Evolutionary conservation across 768 basidiomycete genomes (phyloP).

Genomic region (Lentinula edodes): DNA sequence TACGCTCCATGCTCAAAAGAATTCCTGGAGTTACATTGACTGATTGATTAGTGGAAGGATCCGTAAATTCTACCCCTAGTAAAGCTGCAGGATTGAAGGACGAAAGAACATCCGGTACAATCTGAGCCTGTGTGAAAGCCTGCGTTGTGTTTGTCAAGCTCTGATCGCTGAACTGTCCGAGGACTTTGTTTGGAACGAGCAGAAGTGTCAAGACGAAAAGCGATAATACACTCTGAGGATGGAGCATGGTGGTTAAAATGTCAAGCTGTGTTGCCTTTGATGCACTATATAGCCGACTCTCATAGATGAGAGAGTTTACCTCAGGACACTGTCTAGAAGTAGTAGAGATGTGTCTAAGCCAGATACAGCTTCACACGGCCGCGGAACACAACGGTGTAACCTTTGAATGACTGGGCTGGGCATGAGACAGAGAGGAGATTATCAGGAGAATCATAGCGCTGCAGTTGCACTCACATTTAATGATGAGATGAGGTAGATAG

Average conservation of each 20-base stretch:
- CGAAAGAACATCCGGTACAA: conserved; percentile 35
- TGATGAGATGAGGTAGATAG: too few relatives aligned
- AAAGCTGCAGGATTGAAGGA: conserved; percentile 32
- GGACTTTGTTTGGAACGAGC: neutral
- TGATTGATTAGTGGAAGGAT: conserved; percentile 19
- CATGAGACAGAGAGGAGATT: neutral
- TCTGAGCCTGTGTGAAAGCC: conserved; percentile 30
- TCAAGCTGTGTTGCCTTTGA: neutral
- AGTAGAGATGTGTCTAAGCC: too few relatives aligned
- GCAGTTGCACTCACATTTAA: too few relatives aligned
- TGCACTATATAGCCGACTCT: neutral
- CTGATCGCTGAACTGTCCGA: conserved; percentile 10
- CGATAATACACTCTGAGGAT: neutral
- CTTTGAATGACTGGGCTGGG: neutral
- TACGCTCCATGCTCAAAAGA: conserved; percentile 30
- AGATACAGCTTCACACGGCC: neutral
- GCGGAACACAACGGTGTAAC: neutral
- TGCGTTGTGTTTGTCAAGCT: conserved; percentile 16
- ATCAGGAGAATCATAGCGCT: neutral
- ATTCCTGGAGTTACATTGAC: conserved; percentile 30
- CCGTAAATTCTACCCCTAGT: conserved; percentile 32
- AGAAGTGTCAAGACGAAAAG: neutral
- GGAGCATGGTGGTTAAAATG: neutral
- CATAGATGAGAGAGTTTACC: neutral
- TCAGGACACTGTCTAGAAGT: neutral